These are phyloP conservation scores for Blastomyces parvus DNA, from an alignment of 2,329 filamentous ascomycete species.

Conservation along the genomic window DNA sequence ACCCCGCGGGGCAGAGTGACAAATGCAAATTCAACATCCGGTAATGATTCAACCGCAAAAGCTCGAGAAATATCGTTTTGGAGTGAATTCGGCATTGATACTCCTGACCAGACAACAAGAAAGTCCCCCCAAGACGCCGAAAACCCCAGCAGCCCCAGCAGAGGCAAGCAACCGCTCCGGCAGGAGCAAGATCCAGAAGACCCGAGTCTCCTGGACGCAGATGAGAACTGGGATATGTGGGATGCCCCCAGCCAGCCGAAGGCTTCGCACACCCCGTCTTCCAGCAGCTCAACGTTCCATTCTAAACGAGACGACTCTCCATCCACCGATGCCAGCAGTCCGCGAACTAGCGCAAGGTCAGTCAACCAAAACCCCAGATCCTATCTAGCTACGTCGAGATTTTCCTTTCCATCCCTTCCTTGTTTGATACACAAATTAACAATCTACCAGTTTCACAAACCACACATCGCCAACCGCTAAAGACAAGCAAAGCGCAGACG, in stretches of 20 bases:
- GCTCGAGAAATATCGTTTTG: constrained; percentile 41
- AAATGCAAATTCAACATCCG: constrained; percentile 23
- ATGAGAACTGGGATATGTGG: constrained; percentile 49
- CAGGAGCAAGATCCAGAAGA: constrained; percentile 23
- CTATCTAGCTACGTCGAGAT: constrained; percentile 16
- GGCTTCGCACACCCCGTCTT: constrained; percentile 35
- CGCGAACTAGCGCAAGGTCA: constrained; percentile 47
- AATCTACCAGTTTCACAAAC: constrained; percentile 30
- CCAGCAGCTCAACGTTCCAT: constrained; percentile 42
- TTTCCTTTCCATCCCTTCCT: neutral
- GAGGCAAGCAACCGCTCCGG: constrained; percentile 19
- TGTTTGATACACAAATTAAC: constrained; percentile 8
- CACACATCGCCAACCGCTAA: constrained; percentile 24
- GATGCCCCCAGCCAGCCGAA: constrained; percentile 37
- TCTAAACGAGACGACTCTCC: constrained; percentile 41
- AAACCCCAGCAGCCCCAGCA: constrained; percentile 16
- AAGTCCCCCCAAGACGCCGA: constrained; percentile 19
- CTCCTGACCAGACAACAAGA: constrained; percentile 34
- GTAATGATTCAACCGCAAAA: constrained; percentile 34
- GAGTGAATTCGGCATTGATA: constrained; percentile 44
- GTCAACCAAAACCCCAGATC: constrained; percentile 16
- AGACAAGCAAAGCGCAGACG: constrained; percentile 21
- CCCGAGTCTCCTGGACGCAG: constrained; percentile 36
- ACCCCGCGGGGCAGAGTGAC: constrained; percentile 23
- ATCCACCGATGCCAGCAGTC: constrained; percentile 39